phyloP scores from a whole-genome alignment of 1,284 basidiomycete species.

The Cutaneotrichosporon spelunceum region DNA sequence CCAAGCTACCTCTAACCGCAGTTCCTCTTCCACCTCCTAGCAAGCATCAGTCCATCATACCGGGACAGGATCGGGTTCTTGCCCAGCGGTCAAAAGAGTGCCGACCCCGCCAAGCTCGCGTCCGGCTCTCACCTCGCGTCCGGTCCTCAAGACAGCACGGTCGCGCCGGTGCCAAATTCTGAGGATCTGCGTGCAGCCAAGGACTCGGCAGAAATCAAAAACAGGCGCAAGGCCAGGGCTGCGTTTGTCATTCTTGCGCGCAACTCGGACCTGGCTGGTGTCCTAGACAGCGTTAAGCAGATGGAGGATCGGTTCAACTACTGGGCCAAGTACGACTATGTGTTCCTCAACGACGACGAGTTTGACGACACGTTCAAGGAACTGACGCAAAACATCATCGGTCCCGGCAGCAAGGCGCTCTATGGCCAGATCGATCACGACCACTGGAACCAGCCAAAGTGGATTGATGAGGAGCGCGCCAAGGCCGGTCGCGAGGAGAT shows the following conservation, averaged over 20 bases:
- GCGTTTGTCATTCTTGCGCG: slow-evolving; percentile 76
- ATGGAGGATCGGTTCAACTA: slow-evolving; percentile 64
- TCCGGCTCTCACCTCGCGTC: background rate
- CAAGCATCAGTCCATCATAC: slow-evolving; percentile 47
- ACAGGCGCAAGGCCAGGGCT: slow-evolving; percentile 62
- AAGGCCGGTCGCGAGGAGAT: slow-evolving; percentile 62
- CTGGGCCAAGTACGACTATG: slow-evolving; percentile 77
- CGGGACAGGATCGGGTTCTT: slow-evolving; percentile 33
- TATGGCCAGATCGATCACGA: slow-evolving; percentile 79
- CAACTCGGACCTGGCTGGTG: slow-evolving; percentile 71
- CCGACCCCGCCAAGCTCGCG: background rate
- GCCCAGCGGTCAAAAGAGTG: slow-evolving; percentile 11
- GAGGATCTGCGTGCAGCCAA: slow-evolving; percentile 35
- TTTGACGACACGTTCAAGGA: slow-evolving; percentile 75
- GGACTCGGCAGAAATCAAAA: background rate
- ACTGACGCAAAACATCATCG: slow-evolving; percentile 66
- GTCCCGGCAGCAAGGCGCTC: slow-evolving; percentile 62
- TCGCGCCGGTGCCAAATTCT: slow-evolving; percentile 13
- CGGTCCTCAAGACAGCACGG: background rate
- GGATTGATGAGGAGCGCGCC: slow-evolving; percentile 71
- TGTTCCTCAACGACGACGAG: slow-evolving; percentile 75
- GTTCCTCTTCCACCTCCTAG: slow-evolving; percentile 38
- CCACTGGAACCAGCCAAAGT: slow-evolving; percentile 80
- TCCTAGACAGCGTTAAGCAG: slow-evolving; percentile 57
- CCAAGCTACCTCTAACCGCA: slow-evolving; percentile 4